Percentiles rank a stretch among this genome's conserved stretches.
Evolutionary conservation across 2,329 filamentous ascomycete genomes (phyloP).

Genomic region (Cladosporium phlei): DNA sequence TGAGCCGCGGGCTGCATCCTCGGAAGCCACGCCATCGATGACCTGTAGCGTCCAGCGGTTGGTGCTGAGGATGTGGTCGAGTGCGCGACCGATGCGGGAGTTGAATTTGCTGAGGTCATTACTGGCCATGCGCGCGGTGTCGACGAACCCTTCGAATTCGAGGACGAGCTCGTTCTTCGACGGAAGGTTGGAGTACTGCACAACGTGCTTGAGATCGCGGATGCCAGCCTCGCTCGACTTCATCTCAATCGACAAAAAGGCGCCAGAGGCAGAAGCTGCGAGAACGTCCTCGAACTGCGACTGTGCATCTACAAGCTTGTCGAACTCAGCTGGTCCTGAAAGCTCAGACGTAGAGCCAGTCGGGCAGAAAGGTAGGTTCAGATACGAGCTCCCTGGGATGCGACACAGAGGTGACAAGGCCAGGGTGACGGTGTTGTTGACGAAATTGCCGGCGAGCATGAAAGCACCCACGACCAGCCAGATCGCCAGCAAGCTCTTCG

Average conservation of each 20-base stretch:
- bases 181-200: constrained; percentile 64
- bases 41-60: constrained; percentile 71
- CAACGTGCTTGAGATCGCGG: constrained; percentile 67
- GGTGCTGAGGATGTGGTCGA: constrained; percentile 69
- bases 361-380: constrained; percentile 62
- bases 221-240: constrained; percentile 71
- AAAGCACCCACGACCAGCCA: constrained; percentile 57
- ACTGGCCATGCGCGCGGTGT: constrained; percentile 60
- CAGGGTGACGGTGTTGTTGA: constrained; percentile 56
- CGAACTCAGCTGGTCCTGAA: constrained; percentile 56
- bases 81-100: constrained; percentile 65
- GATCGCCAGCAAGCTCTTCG: constrained; percentile 57
- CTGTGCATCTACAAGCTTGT: constrained; percentile 69
- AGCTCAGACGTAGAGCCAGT: constrained; percentile 17
- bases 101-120: constrained; percentile 70
- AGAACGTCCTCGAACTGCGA: constrained; percentile 72
- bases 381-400: constrained; percentile 59
- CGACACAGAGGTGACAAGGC: constrained; percentile 66
- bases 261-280: constrained; percentile 60
- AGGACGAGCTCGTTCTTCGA: constrained; percentile 65
- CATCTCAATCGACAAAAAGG: constrained; percentile 70
- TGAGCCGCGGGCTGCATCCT: constrained; percentile 37
- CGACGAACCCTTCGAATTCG: constrained; percentile 73
- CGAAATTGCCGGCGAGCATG: constrained; percentile 57
- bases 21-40: constrained; percentile 55